Conservation (phyloP, 2,329 filamentous ascomycete species). For the Cercospora zeina region DNA sequence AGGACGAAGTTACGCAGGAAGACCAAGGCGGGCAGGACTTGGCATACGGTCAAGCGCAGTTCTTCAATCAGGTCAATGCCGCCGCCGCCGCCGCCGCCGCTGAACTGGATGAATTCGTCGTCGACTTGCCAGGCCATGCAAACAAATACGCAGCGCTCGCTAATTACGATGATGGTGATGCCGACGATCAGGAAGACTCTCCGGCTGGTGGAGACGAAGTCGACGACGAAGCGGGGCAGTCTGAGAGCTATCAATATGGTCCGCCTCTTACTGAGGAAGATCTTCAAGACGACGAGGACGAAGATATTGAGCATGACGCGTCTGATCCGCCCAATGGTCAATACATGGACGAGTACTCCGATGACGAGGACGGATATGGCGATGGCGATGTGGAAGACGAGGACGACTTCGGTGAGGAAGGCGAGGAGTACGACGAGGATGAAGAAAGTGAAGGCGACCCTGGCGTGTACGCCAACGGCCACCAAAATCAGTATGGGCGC, state of each 20-base stretch:
- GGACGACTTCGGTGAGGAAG: conserved; percentile 16
- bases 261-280: conserved; percentile 22
- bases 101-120: neutral
- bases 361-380: conserved; percentile 14
- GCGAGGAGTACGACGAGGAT: conserved; percentile 19
- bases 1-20: conserved; percentile 18
- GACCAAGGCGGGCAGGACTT: conserved; percentile 1
- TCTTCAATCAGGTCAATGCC: conserved; percentile 15
- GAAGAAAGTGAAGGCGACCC: conserved; percentile 18
- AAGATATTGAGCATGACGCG: conserved; percentile 25
- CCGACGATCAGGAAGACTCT: conserved; percentile 22
- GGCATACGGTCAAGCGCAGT: conserved; percentile 17
- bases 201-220: conserved; percentile 21
- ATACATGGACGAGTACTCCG: conserved; percentile 13
- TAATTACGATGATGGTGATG: conserved; percentile 16
- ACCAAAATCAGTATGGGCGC: conserved; percentile 17
- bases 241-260: conserved; percentile 25
- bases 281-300: conserved; percentile 26
- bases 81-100: conserved; percentile 15
- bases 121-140: neutral
- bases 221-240: conserved; percentile 19
- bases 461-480: conserved; percentile 17
- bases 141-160: conserved; percentile 22
- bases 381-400: conserved; percentile 20
- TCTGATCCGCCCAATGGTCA: conserved; percentile 20